Conservation (phyloP, 2,329 filamentous ascomycete species). For the Acrocalymma vagum region DNA sequence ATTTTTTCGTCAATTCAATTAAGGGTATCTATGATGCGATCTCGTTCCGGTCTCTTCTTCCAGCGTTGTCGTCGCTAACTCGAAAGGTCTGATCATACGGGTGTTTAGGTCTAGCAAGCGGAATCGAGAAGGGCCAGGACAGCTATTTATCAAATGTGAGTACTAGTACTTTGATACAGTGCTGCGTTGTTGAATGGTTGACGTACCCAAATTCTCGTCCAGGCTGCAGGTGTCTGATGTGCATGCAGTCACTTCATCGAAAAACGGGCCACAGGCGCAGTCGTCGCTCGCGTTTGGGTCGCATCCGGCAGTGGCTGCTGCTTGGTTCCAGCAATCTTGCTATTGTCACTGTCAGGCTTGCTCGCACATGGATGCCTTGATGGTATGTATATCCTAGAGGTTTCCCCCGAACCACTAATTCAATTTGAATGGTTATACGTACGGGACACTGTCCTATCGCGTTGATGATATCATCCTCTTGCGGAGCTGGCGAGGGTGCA, state of each 20-base stretch:
- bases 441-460: neutral
- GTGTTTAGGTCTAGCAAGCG: no score
- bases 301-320: conserved; percentile 32
- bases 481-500: no score
- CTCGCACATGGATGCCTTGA: neutral
- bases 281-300: conserved; percentile 40
- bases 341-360: conserved; percentile 18
- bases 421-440: no score
- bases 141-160: conserved; percentile 13
- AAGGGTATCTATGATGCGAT: no score
- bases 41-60: no score
- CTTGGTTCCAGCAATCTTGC: conserved; percentile 45
- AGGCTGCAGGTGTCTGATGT: conserved; percentile 35
- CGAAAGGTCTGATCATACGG: no score
- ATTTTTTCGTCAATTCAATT: no score
- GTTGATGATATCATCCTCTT: no score
- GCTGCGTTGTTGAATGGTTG: neutral
- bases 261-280: conserved; percentile 43
- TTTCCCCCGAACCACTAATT: no score
- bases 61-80: no score
- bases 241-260: conserved; percentile 40
- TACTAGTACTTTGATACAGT: conserved; percentile 1
- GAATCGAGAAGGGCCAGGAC: conserved; percentile 21
- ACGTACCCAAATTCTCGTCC: conserved; percentile 43
- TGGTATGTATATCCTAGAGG: no score